Evolutionary conservation across 2,329 filamentous ascomycete genomes (phyloP).

Genomic region (Ophiostoma himal-ulmi): DNA sequence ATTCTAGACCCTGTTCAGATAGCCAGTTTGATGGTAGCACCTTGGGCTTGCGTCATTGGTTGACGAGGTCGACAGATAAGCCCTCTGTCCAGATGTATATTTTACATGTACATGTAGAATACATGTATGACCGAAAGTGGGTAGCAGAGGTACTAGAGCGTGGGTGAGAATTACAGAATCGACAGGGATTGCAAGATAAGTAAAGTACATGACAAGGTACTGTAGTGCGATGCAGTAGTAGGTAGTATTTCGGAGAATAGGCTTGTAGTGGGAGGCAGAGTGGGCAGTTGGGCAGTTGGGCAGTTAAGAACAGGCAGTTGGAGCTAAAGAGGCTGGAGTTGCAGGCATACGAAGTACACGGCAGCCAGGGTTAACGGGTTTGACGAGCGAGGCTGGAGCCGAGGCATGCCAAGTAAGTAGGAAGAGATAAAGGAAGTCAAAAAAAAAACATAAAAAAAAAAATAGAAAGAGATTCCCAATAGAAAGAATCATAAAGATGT

Average conservation of each 20-base stretch:
- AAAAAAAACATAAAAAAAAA: background rate
- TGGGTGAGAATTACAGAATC: background rate
- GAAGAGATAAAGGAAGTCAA: background rate
- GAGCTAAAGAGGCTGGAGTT: background rate
- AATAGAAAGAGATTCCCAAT: background rate
- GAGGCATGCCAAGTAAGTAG: background rate
- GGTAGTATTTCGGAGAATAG: conserved; percentile 9
- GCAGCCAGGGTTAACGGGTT: background rate
- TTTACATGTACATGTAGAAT: background rate
- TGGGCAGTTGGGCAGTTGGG: background rate
- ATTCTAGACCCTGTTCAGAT: background rate
- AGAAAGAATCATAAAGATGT: background rate
- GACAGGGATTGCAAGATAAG: background rate
- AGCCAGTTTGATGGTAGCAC: background rate
- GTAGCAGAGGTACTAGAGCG: background rate
- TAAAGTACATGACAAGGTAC: background rate
- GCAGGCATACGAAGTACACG: background rate
- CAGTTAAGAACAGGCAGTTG: background rate
- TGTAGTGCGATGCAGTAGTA: background rate
- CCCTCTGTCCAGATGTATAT: background rate
- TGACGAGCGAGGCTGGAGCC: background rate
- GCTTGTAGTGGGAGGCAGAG: background rate
- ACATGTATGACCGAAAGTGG: background rate
- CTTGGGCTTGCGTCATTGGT: conserved; percentile 21
- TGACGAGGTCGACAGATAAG: conserved; percentile 17